Evolutionary conservation across 192 early-diverging fungal genomes (phyloP).

Genomic region (Linnemannia elongata): DNA sequence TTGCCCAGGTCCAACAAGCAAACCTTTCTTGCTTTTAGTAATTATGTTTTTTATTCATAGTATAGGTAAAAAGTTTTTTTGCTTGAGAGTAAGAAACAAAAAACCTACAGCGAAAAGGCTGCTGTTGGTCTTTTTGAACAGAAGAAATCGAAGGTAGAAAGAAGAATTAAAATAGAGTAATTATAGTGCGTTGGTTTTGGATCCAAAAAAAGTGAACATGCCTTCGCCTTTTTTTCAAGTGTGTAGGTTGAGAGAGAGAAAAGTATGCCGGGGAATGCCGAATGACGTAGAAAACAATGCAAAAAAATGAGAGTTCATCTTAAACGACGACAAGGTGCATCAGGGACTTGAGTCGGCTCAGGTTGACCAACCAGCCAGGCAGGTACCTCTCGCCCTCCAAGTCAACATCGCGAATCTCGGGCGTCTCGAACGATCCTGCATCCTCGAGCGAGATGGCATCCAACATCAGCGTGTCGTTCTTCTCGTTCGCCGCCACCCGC

Average conservation of each 20-base stretch:
- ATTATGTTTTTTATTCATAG: not conserved
- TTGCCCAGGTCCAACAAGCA: too few relatives aligned
- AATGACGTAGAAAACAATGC: not conserved
- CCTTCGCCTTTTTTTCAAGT: slow-evolving; percentile 2
- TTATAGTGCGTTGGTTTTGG: not conserved
- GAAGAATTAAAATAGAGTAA: not conserved
- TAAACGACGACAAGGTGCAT: slow-evolving; percentile 54
- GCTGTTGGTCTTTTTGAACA: not conserved
- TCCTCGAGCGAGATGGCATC: slow-evolving; percentile 81
- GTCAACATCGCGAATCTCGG: slow-evolving; percentile 59
- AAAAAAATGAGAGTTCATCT: not conserved
- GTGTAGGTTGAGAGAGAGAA: not conserved
- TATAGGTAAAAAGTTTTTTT: not conserved
- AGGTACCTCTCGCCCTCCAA: slow-evolving; percentile 61
- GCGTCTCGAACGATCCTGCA: slow-evolving; percentile 71
- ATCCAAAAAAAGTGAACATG: slow-evolving; percentile 10
- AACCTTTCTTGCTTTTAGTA: not conserved
- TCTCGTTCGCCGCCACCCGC: slow-evolving; percentile 88
- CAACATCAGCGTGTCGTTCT: slow-evolving; percentile 89
- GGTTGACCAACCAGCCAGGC: slow-evolving; percentile 58
- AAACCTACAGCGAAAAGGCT: not conserved
- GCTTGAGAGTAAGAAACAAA: not conserved
- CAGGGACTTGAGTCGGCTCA: slow-evolving; percentile 50
- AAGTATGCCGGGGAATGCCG: slow-evolving; percentile 7
- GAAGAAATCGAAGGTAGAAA: not conserved